Conservation (phyloP, 2,329 filamentous ascomycete species). For the Trichoderma atroviride region DNA sequence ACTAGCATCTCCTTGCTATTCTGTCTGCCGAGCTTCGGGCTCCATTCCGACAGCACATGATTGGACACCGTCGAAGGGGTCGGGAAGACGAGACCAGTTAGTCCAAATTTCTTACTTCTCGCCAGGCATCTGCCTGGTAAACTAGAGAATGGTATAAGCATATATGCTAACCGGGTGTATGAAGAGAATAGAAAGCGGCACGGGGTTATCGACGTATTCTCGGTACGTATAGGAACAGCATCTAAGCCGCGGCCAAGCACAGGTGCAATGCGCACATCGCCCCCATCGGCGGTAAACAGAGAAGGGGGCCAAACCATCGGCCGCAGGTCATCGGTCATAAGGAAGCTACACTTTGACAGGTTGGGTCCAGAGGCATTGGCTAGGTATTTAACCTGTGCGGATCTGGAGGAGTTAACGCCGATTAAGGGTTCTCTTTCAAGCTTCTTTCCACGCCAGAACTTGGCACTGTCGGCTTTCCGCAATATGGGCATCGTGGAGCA, state of each 20-base stretch:
- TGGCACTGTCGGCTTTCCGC: slow-evolving; percentile 1
- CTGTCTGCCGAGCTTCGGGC: slow-evolving; percentile 17
- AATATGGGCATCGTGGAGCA: neutral
- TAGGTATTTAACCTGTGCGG: neutral
- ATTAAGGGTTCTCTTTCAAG: slow-evolving; percentile 1
- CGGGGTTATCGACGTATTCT: neutral
- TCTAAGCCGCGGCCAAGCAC: neutral
- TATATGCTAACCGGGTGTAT: neutral
- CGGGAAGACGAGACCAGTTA: neutral
- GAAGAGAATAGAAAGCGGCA: neutral
- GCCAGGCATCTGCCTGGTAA: neutral
- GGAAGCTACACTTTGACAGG: neutral
- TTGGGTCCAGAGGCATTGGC: neutral
- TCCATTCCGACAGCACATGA: slow-evolving; percentile 1
- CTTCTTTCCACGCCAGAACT: neutral
- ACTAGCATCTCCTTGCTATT: neutral
- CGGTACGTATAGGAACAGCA: neutral
- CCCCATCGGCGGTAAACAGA: slow-evolving; percentile 15
- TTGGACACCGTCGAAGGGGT: slow-evolving; percentile 21
- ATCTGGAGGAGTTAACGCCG: slow-evolving; percentile 11
- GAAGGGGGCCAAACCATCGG: slow-evolving; percentile 19
- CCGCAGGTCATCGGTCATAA: neutral
- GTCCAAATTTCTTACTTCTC: slow-evolving; percentile 14
- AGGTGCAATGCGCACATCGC: neutral
- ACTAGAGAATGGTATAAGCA: neutral